Base-by-base conservation (phyloP, 2,329 filamentous ascomycete genomes). In the Cyphellophora attinorum region DNA sequence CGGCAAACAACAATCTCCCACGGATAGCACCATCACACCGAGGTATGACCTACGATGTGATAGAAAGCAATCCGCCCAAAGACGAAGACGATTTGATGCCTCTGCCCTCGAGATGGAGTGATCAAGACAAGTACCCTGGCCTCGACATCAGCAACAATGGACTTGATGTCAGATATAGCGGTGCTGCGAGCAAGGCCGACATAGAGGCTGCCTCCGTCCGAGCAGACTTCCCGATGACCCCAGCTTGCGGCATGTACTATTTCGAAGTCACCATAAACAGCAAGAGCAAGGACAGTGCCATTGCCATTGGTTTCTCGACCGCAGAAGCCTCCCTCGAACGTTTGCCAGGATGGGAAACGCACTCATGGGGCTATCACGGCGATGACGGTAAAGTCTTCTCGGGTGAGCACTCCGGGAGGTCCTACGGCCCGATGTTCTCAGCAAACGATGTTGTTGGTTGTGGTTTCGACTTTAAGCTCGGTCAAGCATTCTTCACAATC, bases 211-310 rank as follows among this genome's bases (percentile, higher is more conserved):
- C 78, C 21, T 76, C 84, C 10, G 77, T 94, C 38, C 77, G 91
- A 37, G 76, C 88, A 17, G 82, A 98, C 56, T 70, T 86, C 55
- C 74, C 79, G 31, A 95, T 96, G 76, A 86, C 91, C 3, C 70
- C 77, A 21, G 81, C 93, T 52, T 91, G 84, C 47, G 91, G 91
- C 2, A 80, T 98, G 40, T 98, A 94, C 58, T 98, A 98, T 57
- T 98, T 78, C 53, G 91, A 98, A 51, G 67, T 78, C 19, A 74
- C 72, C 6, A 72, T 85, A 31, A 56, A 79, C 33, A 73, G 75
- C 5, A 76, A 78, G 50, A 74, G 73, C 33, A 78, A 79, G 52
- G 79, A 83, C 49, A 75, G 46, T 14, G 58, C 61, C 51, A 57
- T 62, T 43, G 74, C 71, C 11, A 65, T 80, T 35, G 76, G 76